Base-by-base conservation (phyloP, 805 yeast genomes). In the Saccharomycopsis fibuligera region DNA sequence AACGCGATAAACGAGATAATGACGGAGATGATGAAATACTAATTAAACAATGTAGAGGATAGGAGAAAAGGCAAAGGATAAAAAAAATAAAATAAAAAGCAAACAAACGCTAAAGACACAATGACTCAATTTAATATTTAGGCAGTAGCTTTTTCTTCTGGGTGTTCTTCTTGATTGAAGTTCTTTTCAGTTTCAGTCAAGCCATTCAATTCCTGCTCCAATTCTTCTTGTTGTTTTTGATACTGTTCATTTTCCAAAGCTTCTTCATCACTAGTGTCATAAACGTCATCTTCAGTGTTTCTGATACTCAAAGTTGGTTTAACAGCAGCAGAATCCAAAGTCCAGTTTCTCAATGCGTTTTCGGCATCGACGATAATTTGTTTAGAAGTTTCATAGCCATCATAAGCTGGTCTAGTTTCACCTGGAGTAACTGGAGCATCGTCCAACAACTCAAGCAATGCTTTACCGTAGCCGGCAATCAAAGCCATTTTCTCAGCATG, bases 401-500 rank as follows among this genome's bases (percentile, higher is more conserved):
- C 95, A 65, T 85, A 85, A 51, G 90, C 84, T 36, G 90, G 84
- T 79, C 93, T 83, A 43, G 91, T 84, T 72, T 86, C 95, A 74
- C 95, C 95, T 51, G 95, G 95, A 51, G 91, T 84, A 45, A 86
- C 91, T 54, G 93, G 86, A 54, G 87, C 70, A 62, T 85, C 93
- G 62, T 86, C 95, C 63, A 86, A 74, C 63, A 86, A 75, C 69
- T 85, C 91, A 62, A 86, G 73, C 51, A 86, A 68, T 29, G 91
- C 93, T 71, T 85, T 85, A 69, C 95, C 95, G 72, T 86, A 85
- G 54, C 93, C 91, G 47, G 95, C 91, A 67, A 87, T 83, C 60
- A 86, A 73, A 48, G 93, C 91, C 58, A 81, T 75, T 68, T 86
- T 86, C 71, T 86, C 95, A 54, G 95, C 81, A 63, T 80, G 83